Evolutionary conservation across 345 rosid species (phyloP), one percentile per base, ranked within the genome.

Genomic region (Salix exigua): DNA sequence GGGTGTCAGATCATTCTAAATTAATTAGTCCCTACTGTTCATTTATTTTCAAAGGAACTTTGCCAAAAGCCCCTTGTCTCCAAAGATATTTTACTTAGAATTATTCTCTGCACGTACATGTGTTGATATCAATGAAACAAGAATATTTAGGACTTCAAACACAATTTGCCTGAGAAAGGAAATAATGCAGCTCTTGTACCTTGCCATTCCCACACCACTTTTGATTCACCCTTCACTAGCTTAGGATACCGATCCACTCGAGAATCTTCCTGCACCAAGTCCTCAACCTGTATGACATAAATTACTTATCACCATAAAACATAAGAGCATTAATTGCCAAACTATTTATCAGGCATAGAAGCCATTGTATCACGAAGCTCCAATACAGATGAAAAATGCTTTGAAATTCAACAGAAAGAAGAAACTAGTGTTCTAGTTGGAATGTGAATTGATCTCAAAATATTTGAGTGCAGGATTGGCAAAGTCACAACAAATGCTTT

Each of bases 171-270:
- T 25, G 11, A 37, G 35, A 68, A 33, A 26, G 13, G 19, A 37
- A 31, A 30, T 14, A 60, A 51, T 40, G 21, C 12, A 70, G 77
- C 40, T 72, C 10, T 50, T 23, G 51, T 84, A 93, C 99, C 97
- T 89, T 95, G 97, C 99, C 97, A 93, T 82, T 95, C 97, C 97
- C 97, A 95, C 66, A 93, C 97, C 66, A 90, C 97, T 80, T 87
- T 95, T 58, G 94, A 88, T 84, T 95, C 97, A 73, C 97, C 97
- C 83, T 88, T 95, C 71, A 95, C 85, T 35, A 95, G 68, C 84
- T 90, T 91, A 11, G 93, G 96, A 75, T 90, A 90, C 61, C 75
- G 90, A 84, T 95, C 97, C 70, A 91, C 87, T 76, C 97, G 92
- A 67, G 98, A 90, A 82, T 94, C 98, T 83, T 92, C 98, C 75